Evolutionary conservation across 345 rosid species (phyloP).

Genomic region (Eucalyptus cloeziana): DNA sequence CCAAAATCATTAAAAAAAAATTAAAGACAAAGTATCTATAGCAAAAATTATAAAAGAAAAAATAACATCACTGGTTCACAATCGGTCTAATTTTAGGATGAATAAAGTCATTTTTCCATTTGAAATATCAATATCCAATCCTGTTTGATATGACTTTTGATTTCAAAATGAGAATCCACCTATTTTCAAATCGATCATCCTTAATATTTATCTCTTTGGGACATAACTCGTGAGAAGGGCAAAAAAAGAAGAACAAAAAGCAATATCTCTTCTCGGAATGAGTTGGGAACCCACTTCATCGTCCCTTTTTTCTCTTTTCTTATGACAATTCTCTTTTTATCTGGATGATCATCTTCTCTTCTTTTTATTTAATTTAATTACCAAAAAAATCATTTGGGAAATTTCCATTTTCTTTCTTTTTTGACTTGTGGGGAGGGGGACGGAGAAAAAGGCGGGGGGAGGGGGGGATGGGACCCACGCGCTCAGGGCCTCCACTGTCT

Average conservation of each 20-base stretch:
- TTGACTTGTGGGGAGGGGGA: background rate
- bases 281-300: background rate
- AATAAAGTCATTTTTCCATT: no score
- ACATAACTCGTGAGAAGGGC: background rate
- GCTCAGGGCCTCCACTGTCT: constrained; percentile 9
- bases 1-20: no score
- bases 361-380: background rate
- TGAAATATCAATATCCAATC: no score
- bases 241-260: background rate
- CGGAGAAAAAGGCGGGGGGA: background rate
- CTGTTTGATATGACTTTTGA: no score
- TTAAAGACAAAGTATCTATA: background rate
- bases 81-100: background rate
- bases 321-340: background rate
- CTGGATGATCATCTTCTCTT: background rate
- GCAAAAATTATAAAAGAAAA: background rate
- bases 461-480: background rate
- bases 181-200: no score
- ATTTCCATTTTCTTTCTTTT: background rate
- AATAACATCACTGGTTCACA: background rate
- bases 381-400: background rate
- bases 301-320: background rate
- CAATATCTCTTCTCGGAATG: background rate
- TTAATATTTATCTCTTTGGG: background rate
- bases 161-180: accelerated